Evolutionary conservation across 495 filamentous ascomycete species (phyloP), one percentile per base, ranked within the genome.

Genomic region (Penicillium turbatum): DNA sequence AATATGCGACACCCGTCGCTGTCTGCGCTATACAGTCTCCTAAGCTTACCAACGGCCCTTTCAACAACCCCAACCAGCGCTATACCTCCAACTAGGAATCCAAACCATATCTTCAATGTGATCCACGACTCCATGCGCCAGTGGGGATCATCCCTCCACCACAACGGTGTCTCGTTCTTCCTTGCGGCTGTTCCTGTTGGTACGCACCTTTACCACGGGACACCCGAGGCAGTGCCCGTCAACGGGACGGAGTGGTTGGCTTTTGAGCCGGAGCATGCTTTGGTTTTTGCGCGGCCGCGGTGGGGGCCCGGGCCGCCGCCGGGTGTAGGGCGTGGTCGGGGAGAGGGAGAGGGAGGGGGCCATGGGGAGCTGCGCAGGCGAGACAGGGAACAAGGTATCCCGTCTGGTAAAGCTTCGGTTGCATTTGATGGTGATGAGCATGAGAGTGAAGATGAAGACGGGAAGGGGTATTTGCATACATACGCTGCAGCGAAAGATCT

Each of bases 131-230:
- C 85, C 16, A 81, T 84, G 77, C 80, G 85, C 19, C 82, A 87
- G 73, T 88, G 82, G 79, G 84, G 83, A 7, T 86, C 84, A 1
- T 83, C 83, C 0, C 62, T 86, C 5, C 73, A 87, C 40, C 85
- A 88, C 58, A 88, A 87, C 62, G 84, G 84, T 47, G 82, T 86
- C 71, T 86, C 83, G 0, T 71, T 84, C 60, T 85, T 85, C 61
- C 69, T 81, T 0, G 84, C 72, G 4, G 74, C 70, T 0, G 75
- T 88, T 2, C 82, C 85, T 0, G 70, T 64, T 2, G 81, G 80
- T 12, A 82, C 81, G 0, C 70, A 78, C n/a, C 64, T 88, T 2
- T 84, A 87, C 61, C 85, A 88, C 59, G 85, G 85, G 11, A 77
- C 73, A 6, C 48, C 55, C 11, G 60, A 31, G 2, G 42, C 60